Base-by-base conservation (phyloP, 83 land plant genomes). In the Larix sibirica region DNA sequence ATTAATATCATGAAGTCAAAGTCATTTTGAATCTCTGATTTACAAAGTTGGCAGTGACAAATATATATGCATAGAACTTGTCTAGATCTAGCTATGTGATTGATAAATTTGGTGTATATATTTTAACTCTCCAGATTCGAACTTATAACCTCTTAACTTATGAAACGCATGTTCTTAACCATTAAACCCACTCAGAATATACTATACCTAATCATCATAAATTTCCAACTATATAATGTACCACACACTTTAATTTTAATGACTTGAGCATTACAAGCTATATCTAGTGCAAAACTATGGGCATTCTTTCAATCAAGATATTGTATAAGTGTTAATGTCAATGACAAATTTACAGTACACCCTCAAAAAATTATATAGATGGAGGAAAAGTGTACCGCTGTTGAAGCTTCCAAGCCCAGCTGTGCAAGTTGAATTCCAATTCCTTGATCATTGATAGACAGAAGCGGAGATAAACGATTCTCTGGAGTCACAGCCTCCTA, bases 381-480 rank as follows among this genome's bases (percentile, higher is more conserved):
- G 5, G 8, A 69, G 18, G 21, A 21, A 42, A 71, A 71, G 21
- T 13, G 36, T 71, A 71, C 76, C 50, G 14, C 76, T 42, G 76
- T 47, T 40, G 76, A 71, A 71, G 76, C 76, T 71, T 71, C 76
- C 76, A 71, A 71, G 23, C 76, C 76, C n/a, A 71, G 76, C 10
- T 71, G 76, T 42, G 50, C 76, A 71, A 71, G 40, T 71, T 40
- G 76, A 71, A 71, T 71, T 71, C 76, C 76, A 1, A 71, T 36
- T 71, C 24, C 76, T 71, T 71, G 76, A 42, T 71, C 76, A n/a
- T 71, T 40, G 24, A 6, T 26, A 8, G 76, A 42, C 9, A 40
- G 2, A 71, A 38, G 9, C 21, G 76, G 10, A 71, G 76, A 24
- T 20, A 40, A 71, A 2, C 76, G 76, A 42, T 40, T 71, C 21